Base-by-base conservation (phyloP, 345 rosid genomes). In the Lenwebbia sp. region DNA sequence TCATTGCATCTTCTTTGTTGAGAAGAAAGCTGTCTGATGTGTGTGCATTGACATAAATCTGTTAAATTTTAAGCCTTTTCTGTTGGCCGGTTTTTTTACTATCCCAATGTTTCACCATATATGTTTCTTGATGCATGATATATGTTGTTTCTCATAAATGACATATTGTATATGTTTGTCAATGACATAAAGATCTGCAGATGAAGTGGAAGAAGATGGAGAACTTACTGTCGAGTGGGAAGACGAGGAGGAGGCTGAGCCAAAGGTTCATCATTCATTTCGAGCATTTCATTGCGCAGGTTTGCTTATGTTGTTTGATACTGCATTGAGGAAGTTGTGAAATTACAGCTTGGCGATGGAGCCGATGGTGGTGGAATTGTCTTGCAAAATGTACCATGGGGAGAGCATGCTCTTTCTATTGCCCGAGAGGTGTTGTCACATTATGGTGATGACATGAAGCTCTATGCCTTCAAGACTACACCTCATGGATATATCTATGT, bases 331-430 rank as follows among this genome's bases (percentile, higher is more conserved):
- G 83, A 12, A n/a, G 83, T 62, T 86, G 30, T 83, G 55, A 12
- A 78, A 21, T 87, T 52, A 55, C 89, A 96, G 98, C 62, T 90
- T 87, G 97, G 96, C 7, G 98, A 96, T 90, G 98, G 99, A 84
- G 96, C 95, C 83, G 94, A 93, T 90, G 99, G 98, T 60, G 99
- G 99, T 86, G 98, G 99, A 85, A 58, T 95, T 86, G 96, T 91
- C 83, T 88, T 95, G 51, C 92, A 93, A 91, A 90, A 91, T 83
- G 93, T 95, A 21, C 85, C 94, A 17, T 95, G 96, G 99, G 98
- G 97, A 50, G 94, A 95, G 84, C 90, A 74, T 82, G 94, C 85
- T 89, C 95, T 95, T 47, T 91, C 94, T 75, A 93, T 94, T 89
- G 96, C 98, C 75, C 84, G 28, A 4, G 91, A 96, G 83, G 93